Evolutionary conservation across 1,139 yeast species (phyloP).

Genomic region (Kazachstania sp.): DNA sequence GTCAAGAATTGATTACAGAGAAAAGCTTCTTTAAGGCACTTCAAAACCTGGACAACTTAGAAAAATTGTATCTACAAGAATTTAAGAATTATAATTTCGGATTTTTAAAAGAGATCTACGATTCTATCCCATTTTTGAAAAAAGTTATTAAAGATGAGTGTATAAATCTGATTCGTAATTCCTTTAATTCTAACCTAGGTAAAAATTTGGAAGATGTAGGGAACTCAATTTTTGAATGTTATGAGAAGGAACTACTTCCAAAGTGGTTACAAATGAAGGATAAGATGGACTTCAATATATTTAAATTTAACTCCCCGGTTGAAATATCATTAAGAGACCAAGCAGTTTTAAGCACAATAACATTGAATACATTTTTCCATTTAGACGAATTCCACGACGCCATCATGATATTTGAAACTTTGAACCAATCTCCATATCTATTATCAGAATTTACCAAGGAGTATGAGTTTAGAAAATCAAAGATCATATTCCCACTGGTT

Average conservation of each 20-base stretch:
- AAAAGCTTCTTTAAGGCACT: slow-evolving; percentile 68
- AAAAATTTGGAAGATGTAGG: slow-evolving; percentile 57
- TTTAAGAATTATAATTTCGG: slow-evolving; percentile 57
- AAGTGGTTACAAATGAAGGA: slow-evolving; percentile 30
- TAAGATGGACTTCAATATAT: slow-evolving; percentile 42
- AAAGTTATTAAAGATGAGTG: slow-evolving; percentile 73
- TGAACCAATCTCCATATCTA: slow-evolving; percentile 56
- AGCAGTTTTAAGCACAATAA: slow-evolving; percentile 22
- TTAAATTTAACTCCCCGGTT: slow-evolving; percentile 76
- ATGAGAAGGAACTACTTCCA: slow-evolving; percentile 42
- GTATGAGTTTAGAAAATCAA: slow-evolving; percentile 62
- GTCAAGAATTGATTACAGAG: slow-evolving; percentile 71
- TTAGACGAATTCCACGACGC: slow-evolving; percentile 73
- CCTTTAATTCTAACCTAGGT: slow-evolving; percentile 56
- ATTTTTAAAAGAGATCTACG: slow-evolving; percentile 62
- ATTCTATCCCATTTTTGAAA: slow-evolving; percentile 71
- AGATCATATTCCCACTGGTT: slow-evolving; percentile 56
- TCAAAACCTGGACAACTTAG: slow-evolving; percentile 69
- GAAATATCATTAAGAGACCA: slow-evolving; percentile 61
- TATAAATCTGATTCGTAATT: slow-evolving; percentile 59
- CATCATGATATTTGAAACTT: slow-evolving; percentile 67
- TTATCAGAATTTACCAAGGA: slow-evolving; percentile 61
- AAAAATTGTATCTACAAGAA: slow-evolving; percentile 53
- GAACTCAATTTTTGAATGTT: slow-evolving; percentile 42
- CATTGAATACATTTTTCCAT: slow-evolving; percentile 33